Evolutionary conservation across 2,329 filamentous ascomycete genomes (phyloP), one percentile per base, ranked within the genome.

Genomic region (Neurospora sp.): DNA sequence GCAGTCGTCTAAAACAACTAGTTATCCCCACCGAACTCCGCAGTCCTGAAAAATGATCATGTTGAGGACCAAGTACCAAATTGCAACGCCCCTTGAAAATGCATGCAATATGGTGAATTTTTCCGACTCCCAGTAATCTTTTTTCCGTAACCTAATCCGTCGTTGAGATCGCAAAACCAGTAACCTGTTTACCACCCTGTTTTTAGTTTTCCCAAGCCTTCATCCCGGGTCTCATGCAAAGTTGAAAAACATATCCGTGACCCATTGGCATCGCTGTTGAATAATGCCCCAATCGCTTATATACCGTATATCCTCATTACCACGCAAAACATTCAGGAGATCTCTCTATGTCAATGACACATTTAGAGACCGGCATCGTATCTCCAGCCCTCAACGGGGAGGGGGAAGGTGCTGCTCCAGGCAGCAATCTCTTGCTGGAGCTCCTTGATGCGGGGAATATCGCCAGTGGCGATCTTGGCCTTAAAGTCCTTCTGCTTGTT

Each of bases 401-500:
- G 91, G 78, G 96, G 96, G 91, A 97, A 99, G 75, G 87, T 89
- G 79, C 86, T 87, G 79, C 92, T 93, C 95, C 95, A 99, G 67
- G 84, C 83, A 66, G 93, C 86, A 80, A 99, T 93, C 87, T 98
- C 95, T 85, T 93, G 91, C 85, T 90, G 92, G 80, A 97, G 87
- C 76, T 86, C 87, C 80, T 91, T 90, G 83, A 99, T 95, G 85
- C 94, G 92, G 72, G 88, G 82, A 67, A 97, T 86, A 78, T 91
- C 87, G 74, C 93, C 94, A 75, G 86, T 84, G 71, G 91, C 88
- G 73, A 97, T 93, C 88, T 93, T 95, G 80, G 89, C 90, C 87
- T 95, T 96, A 91, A 99, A 98, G 86, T 99, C 96, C 90, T 98
- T 98, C 82, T 97, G 92, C 90, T 96, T 97, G 90, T 98, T 99